Conservation (phyloP, 371 early-diverging fungal genomes). For the Rhizomucor miehei region DNA sequence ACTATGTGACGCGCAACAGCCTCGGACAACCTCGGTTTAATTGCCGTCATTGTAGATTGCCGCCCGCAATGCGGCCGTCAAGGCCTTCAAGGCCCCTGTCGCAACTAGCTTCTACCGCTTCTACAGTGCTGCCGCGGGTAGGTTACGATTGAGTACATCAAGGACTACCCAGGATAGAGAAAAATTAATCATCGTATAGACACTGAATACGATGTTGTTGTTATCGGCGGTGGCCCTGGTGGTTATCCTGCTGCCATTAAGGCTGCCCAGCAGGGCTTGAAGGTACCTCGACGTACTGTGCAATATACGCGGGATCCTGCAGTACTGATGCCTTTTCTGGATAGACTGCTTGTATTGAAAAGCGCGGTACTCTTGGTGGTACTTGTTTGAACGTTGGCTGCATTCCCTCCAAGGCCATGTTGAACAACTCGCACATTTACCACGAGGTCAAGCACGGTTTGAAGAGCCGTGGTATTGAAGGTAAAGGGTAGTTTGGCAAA, state of each 20-base stretch:
- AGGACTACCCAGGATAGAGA: background rate
- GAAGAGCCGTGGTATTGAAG: conserved; percentile 91
- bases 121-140: conserved; percentile 60
- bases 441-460: conserved; percentile 92
- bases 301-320: no score
- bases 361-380: conserved; percentile 95
- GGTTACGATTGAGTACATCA: conserved; percentile 1
- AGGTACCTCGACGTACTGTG: no score
- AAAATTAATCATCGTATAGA: conserved; percentile 8
- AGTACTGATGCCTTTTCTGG: conserved; percentile 1
- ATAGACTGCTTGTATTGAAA: conserved; percentile 96
- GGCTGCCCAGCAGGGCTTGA: conserved; percentile 96
- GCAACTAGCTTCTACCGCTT: conserved; percentile 56
- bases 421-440: conserved; percentile 97
- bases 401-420: conserved; percentile 98
- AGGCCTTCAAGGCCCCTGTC: conserved; percentile 53
- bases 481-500: conserved; percentile 22
- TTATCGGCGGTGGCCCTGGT: conserved; percentile 97
- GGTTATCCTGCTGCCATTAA: conserved; percentile 99
- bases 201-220: conserved; percentile 80
- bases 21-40: background rate
- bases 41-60: conserved; percentile 44
- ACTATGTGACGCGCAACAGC: background rate
- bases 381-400: conserved; percentile 99
- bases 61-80: conserved; percentile 50